Base-by-base conservation (phyloP, 495 filamentous ascomycete genomes). In the Tuber aestivum region DNA sequence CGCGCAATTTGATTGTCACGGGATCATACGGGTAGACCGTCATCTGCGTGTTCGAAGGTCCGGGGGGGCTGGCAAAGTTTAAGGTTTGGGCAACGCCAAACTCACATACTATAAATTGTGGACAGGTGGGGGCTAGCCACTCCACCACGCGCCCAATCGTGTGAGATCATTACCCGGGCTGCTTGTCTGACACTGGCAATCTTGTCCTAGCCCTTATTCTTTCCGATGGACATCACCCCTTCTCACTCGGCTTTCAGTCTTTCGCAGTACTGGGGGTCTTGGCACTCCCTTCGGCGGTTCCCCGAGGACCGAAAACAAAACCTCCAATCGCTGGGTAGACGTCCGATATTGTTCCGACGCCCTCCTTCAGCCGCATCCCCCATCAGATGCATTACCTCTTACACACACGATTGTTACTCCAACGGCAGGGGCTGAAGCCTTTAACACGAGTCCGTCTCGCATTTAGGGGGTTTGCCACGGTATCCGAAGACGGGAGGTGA, bases 401-500 rank as follows among this genome's bases (percentile, higher is more conserved):
- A 16, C 65, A 79, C 41, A 72, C 78, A 65, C 73, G 65, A n/a
- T 48, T 70, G 42, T 70, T 79, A n/a, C 70, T 79, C 38, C 73
- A 50, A n/a, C 70, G 70, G 9, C 45, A 61, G 70, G 40, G 42
- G 18, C n/a, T 50, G 23, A 37, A 21, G 8, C 21, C 74, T 5
- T 27, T 70, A 38, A 75, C 27, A 42, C 56, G 41, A 32, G 23
- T 8, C 4, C 35, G 45, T 21, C 41, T 69, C 32, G 56, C 10
- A 9, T 37, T 65, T 27, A 75, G 77, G 18, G 78, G 77, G 32
- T 45, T 79, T 27, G 78, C 76, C 10, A 75, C 78, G 21, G 70
- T 79, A 37, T 79, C 73, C 32, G 45, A 61, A 41, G 70, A 79
- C 40, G 41, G 70, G 41, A 75, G 73, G 78, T 79, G 70, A 35